Percentiles rank a stretch among this genome's conserved stretches.
Evolutionary conservation across 2,329 filamentous ascomycete genomes (phyloP).

Genomic region (Aspergillus texensis): DNA sequence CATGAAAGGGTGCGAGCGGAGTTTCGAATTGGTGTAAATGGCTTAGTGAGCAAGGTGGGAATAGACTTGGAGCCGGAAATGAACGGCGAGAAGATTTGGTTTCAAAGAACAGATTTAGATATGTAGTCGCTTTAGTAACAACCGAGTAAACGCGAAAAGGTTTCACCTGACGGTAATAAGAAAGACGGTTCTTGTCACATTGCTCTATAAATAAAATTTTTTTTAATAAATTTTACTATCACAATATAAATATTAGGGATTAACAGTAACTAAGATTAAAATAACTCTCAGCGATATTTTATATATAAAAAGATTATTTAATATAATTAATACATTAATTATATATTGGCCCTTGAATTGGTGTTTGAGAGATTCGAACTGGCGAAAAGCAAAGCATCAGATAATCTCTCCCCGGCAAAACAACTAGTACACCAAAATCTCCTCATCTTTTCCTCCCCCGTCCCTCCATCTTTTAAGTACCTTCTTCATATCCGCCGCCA

Average conservation of each 20-base stretch:
- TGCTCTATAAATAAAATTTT: too few species aligned
- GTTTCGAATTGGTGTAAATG: not conserved
- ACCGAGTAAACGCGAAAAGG: too few species aligned
- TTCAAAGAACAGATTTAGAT: not conserved
- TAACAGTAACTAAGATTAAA: too few species aligned
- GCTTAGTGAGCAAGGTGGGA: not conserved
- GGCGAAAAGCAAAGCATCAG: not conserved
- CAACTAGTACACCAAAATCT: conserved; percentile 19
- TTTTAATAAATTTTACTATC: too few species aligned
- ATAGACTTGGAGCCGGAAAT: not conserved
- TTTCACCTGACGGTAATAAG: not conserved
- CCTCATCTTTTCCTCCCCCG: conserved; percentile 10
- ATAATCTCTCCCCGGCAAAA: not conserved
- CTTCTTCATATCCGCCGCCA: conserved; percentile 11
- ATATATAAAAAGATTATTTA: too few species aligned
- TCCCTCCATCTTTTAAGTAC: conserved; percentile 13
- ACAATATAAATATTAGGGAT: too few species aligned
- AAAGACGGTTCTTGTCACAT: not conserved
- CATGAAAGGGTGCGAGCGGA: not conserved
- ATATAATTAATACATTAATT: too few species aligned
- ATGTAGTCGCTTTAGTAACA: not conserved
- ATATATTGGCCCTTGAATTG: too few species aligned
- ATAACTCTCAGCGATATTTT: too few species aligned
- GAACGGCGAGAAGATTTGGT: not conserved
- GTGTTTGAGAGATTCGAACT: not conserved